Evolutionary conservation across 1,284 basidiomycete genomes (phyloP).

Genomic region (Cryptococcus sp.): DNA sequence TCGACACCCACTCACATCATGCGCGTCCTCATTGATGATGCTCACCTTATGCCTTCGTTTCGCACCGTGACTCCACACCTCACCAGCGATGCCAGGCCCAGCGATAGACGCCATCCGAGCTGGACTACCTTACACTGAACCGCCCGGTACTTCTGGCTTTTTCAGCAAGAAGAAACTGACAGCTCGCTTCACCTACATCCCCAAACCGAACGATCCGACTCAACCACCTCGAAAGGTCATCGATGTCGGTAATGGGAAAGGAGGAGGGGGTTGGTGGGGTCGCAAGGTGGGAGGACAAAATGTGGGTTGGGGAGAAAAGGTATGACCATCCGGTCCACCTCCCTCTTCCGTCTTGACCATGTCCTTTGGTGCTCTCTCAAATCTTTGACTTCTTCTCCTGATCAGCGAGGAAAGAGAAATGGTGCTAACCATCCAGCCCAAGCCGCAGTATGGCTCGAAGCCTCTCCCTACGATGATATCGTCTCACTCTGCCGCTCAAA

Average conservation of each 20-base stretch:
- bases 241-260: slow-evolving; percentile 5
- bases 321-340: background rate
- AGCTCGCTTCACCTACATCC: background rate
- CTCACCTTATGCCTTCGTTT: too few species aligned
- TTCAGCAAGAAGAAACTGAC: slow-evolving; percentile 1
- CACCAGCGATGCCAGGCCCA: slow-evolving; percentile 8
- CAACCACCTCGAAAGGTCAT: slow-evolving; percentile 7
- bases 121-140: slow-evolving; percentile 16
- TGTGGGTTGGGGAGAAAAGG: slow-evolving; percentile 2
- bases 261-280: background rate
- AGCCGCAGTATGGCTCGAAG: too few species aligned
- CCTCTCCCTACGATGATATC: background rate
- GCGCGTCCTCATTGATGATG: too few species aligned
- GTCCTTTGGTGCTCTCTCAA: too few species aligned
- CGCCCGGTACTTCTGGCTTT: background rate
- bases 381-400: too few species aligned
- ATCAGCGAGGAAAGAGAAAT: too few species aligned
- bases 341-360: too few species aligned
- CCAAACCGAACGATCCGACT: slow-evolving; percentile 5
- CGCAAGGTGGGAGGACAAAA: background rate
- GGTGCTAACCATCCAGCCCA: too few species aligned
- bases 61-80: background rate
- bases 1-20: too few species aligned
- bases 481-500: slow-evolving; percentile 7
- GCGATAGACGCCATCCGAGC: slow-evolving; percentile 9